These are phyloP conservation scores for Talaromyces albobiverticillius DNA, from an alignment of 2,329 filamentous ascomycete genomes.

Conservation along the genomic window DNA sequence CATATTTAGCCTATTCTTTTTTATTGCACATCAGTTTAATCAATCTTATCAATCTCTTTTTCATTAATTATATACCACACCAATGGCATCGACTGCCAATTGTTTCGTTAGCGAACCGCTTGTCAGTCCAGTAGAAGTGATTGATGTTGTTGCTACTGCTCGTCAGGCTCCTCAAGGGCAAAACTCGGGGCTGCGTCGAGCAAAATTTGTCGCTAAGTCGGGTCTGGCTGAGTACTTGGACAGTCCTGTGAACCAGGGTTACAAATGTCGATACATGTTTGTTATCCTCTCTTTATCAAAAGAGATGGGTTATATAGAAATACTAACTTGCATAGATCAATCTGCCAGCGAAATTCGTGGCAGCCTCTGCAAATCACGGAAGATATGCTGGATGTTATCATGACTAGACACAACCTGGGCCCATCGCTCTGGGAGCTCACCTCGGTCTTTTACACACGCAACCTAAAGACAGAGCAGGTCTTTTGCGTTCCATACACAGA, in stretches of 20 bases:
- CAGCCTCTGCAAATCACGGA: conserved; percentile 23
- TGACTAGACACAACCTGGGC: conserved; percentile 17
- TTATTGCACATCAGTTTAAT: not conserved
- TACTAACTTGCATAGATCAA: conserved; percentile 19
- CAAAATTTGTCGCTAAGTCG: not conserved
- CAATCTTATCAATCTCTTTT: no score
- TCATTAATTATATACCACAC: not conserved
- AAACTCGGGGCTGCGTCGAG: not conserved
- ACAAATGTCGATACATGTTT: conserved; percentile 13
- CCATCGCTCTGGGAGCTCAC: conserved; percentile 22
- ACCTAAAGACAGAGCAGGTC: conserved; percentile 21
- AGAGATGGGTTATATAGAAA: not conserved
- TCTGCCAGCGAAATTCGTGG: conserved; percentile 26
- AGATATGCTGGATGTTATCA: conserved; percentile 23
- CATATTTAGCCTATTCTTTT: not conserved
- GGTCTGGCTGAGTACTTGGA: conserved; percentile 1
- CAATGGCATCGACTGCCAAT: not conserved
- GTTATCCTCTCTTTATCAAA: not conserved
- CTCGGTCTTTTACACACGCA: conserved; percentile 26
- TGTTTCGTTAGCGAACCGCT: not conserved
- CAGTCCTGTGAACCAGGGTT: not conserved
- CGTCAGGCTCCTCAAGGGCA: not conserved
- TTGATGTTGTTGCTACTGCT: not conserved
- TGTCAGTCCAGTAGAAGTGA: not conserved
- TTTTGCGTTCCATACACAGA: conserved; percentile 22